Percentiles rank a stretch among this genome's conserved stretches.
phyloP scores from a whole-genome alignment of 768 basidiomycete species.

The Russula virescens region DNA sequence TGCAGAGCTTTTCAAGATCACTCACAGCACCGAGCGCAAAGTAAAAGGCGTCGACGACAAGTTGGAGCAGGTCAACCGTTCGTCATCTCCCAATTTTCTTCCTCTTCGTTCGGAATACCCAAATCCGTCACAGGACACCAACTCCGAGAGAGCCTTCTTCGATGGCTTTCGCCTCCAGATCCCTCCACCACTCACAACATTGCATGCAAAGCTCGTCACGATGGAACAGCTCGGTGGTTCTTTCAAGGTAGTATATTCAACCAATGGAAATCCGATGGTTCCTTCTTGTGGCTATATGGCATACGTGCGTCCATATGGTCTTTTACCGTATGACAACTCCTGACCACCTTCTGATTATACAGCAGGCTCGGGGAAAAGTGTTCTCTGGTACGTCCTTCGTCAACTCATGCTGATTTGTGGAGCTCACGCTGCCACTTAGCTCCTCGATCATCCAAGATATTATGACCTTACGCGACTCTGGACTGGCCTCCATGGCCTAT shows the following conservation, averaged over 20 bases:
- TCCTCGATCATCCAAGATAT: neutral
- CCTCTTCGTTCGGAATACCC: neutral
- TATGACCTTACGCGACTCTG: neutral
- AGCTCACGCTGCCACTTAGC: neutral
- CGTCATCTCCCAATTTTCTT: neutral
- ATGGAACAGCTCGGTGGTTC: no score
- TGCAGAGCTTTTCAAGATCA: no score
- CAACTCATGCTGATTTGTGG: neutral
- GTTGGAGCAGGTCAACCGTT: neutral
- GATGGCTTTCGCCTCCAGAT: neutral
- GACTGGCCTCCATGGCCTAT: neutral
- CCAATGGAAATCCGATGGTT: no score
- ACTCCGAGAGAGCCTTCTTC: neutral
- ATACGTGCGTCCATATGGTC: neutral
- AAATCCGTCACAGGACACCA: neutral
- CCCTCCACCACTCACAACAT: no score
- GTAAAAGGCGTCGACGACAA: neutral
- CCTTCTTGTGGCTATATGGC: no score
- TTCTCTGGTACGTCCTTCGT: neutral
- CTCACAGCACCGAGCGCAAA: no score
- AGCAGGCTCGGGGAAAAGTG: conserved; percentile 6
- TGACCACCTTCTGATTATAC: neutral
- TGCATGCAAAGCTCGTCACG: no score
- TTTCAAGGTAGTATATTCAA: no score
- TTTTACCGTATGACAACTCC: neutral